Percentiles rank a stretch among this genome's conserved stretches.
Evolutionary conservation across 176 grass and related monocot species (phyloP).

Genomic region (Carex cristatella): DNA sequence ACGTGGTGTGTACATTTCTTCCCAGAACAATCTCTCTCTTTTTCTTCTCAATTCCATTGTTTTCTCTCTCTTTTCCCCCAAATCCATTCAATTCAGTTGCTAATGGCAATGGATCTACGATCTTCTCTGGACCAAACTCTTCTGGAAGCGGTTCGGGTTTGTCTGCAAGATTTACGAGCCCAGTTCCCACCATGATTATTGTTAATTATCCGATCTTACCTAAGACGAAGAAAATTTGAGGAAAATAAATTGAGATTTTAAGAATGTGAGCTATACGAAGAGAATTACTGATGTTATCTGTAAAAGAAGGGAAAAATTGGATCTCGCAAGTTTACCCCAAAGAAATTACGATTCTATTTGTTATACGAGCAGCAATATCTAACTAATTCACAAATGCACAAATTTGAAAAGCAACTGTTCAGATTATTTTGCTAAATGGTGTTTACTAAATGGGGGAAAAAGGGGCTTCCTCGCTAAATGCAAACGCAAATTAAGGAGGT

Average conservation of each 20-base stretch:
- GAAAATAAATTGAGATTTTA: background rate
- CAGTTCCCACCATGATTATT: constrained; percentile 59
- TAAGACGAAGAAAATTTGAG: background rate
- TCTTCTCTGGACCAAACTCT: constrained; percentile 31
- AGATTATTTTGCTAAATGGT: background rate
- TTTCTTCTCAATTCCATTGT: background rate
- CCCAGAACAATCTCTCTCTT: constrained; percentile 62
- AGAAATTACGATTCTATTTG: background rate
- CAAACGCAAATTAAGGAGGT: background rate
- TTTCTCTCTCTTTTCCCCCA: background rate
- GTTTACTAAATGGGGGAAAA: background rate
- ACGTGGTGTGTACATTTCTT: constrained; percentile 64
- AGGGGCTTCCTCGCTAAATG: background rate
- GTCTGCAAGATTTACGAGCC: constrained; percentile 32
- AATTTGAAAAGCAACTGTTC: background rate
- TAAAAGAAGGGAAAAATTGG: background rate
- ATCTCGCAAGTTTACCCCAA: background rate
- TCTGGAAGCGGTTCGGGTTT: constrained; percentile 22
- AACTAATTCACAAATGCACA: background rate
- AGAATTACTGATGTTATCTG: background rate
- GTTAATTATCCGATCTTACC: constrained; percentile 4
- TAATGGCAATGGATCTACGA: constrained; percentile 19
- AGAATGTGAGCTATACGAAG: background rate
- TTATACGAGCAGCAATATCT: background rate
- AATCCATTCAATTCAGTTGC: constrained; percentile 1